Percentiles rank a stretch among this genome's conserved stretches.
These are phyloP conservation scores for Cystobasidium pallidum DNA, from an alignment of 1,284 basidiomycete genomes.

Conservation along the genomic window DNA sequence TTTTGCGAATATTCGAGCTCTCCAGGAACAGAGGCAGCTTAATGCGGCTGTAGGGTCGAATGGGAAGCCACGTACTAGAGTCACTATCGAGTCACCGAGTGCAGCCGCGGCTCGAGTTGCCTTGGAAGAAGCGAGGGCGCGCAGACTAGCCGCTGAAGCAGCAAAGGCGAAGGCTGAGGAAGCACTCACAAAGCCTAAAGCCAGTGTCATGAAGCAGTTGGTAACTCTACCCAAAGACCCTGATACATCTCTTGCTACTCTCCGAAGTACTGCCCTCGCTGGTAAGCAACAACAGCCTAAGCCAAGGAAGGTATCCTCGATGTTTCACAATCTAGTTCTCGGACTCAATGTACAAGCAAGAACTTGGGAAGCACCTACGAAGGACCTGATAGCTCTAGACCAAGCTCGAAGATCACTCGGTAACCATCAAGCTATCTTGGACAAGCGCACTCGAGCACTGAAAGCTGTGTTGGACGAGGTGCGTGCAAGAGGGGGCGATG, in stretches of 20 bases:
- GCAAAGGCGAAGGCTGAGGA: slow-evolving; percentile 15
- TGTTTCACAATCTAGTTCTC: slow-evolving; percentile 2
- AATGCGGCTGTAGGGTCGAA: no score
- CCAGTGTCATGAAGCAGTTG: neutral
- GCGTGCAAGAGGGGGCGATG: slow-evolving; percentile 20
- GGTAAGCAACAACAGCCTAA: neutral
- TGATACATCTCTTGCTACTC: neutral
- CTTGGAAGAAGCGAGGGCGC: neutral
- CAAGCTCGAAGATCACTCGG: slow-evolving; percentile 22
- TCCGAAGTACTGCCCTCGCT: neutral
- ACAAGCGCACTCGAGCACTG: slow-evolving; percentile 7
- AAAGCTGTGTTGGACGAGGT: slow-evolving; percentile 23
- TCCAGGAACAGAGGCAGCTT: neutral
- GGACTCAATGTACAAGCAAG: slow-evolving; percentile 18
- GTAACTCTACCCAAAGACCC: neutral
- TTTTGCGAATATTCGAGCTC: slow-evolving; percentile 10
- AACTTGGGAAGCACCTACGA: slow-evolving; percentile 29
- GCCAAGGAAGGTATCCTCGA: neutral
- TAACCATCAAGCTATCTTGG: neutral
- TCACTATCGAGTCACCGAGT: neutral
- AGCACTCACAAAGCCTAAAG: neutral
- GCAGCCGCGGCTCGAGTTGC: neutral
- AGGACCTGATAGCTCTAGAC: slow-evolving; percentile 16
- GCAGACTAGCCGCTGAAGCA: slow-evolving; percentile 21
- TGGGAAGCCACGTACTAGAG: neutral